Evolutionary conservation across 1,139 yeast genomes (phyloP), one percentile per base, ranked within the genome.

Genomic region (Pichia sp.): DNA sequence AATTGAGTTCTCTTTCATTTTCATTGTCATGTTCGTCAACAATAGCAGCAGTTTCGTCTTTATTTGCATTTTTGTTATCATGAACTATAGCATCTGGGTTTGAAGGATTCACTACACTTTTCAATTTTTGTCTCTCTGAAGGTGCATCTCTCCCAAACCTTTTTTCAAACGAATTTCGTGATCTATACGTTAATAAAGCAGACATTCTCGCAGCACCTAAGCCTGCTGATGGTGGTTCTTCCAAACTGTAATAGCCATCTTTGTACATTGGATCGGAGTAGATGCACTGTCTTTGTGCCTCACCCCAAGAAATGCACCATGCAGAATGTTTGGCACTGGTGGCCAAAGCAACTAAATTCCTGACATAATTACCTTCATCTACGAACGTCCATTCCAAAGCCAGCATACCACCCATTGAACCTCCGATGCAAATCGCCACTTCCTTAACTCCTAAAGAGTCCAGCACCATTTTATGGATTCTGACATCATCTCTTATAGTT

Each of bases 401-500:
- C 40, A 88, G 66, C 98, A 91, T 91, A n/a, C 98, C 98, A 30
- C 98, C 98, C 98, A 91, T 91, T 23, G 97, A 89, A 0, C 98
- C 98, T 24, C 98, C 98, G 43, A 91, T 75, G 4, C 84, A 94
- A 38, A 82, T 75, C 1, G 97, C 96, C 31, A 91, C 67, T 42
- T 77, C 74, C 43, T 71, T 72, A 22, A 91, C 85, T 0, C 84
- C 86, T 39, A 91, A 64, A 17, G 71, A 71, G 48, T 75, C 80
- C 42, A 91, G 67, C 5, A 91, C 79, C 43, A 80, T 59, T 51
- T 69, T 77, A 54, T 91, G 97, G n/a, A 91, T 75, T 14, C 71
- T 71, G 8, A 86, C 84, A 54, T 91, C 98, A 56, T 91, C 98
- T 48, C 94, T 77, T 19, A 89, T 84, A 0, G 97, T 89, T 21